Evolutionary conservation across 768 basidiomycete genomes (phyloP).

Genomic region (Mycena leptocephala): DNA sequence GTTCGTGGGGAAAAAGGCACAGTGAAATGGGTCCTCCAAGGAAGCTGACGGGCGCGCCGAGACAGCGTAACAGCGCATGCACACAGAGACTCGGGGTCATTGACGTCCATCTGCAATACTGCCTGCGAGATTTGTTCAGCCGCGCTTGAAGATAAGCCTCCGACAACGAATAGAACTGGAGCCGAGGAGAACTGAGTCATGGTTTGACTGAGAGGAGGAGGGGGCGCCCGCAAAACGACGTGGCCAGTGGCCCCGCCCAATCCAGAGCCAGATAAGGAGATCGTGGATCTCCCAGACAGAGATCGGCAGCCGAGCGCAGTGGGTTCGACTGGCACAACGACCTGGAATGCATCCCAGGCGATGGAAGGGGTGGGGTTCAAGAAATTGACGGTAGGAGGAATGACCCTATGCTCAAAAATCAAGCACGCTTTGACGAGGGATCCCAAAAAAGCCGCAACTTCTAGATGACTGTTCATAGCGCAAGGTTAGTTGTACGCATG

Average conservation of each 20-base stretch:
- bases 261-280: conserved; percentile 48
- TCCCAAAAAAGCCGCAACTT: conserved; percentile 10
- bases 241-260: conserved; percentile 51
- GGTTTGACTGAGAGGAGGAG: conserved; percentile 1
- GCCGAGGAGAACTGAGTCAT: no score
- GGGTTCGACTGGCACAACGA: conserved; percentile 41
- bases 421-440: conserved; percentile 44
- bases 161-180: not conserved
- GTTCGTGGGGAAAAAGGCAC: conserved; percentile 22
- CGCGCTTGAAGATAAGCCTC: not conserved
- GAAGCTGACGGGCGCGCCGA: conserved; percentile 37
- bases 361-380: conserved; percentile 41
- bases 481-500: conserved; percentile 5
- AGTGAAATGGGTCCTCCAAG: conserved; percentile 31
- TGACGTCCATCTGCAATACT: not conserved
- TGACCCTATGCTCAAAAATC: conserved; percentile 41
- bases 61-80: conserved; percentile 10
- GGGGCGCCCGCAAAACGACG: conserved; percentile 41
- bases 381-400: conserved; percentile 51
- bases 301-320: conserved; percentile 34
- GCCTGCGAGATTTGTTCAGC: not conserved
- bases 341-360: conserved; percentile 42
- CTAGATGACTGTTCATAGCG: not conserved
- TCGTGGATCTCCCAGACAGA: conserved; percentile 36
- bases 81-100: not conserved